These are phyloP conservation scores for Paracoccidioides lutzii DNA, from an alignment of 2,329 filamentous ascomycete species.

Conservation along the genomic window DNA sequence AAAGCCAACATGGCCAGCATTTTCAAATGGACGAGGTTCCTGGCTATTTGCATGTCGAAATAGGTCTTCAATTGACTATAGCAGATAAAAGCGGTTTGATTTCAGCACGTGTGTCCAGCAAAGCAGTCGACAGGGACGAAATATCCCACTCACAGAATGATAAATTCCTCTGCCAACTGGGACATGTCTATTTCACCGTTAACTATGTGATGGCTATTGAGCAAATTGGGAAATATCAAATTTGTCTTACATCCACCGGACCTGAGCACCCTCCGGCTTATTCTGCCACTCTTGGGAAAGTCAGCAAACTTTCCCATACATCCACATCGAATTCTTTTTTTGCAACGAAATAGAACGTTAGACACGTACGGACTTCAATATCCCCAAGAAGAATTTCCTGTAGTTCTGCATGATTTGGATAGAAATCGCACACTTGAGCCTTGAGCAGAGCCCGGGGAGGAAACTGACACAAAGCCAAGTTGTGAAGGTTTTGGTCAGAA, in stretches of 20 bases:
- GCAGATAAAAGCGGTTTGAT: not conserved
- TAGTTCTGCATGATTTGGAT: not conserved
- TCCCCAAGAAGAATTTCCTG: not conserved
- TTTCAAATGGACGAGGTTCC: not conserved
- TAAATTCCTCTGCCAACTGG: conserved; percentile 1
- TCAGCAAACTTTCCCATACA: not conserved
- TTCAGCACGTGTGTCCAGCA: not conserved
- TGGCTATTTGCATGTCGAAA: not conserved
- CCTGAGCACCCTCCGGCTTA: not conserved
- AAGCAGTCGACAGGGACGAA: not conserved
- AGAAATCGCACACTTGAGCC: conserved; percentile 1
- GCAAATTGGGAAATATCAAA: not conserved
- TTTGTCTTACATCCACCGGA: conserved; percentile 1
- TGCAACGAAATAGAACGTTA: not conserved
- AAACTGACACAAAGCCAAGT: not conserved
- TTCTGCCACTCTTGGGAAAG: not conserved
- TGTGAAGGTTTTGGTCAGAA: not conserved
- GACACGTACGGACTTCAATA: not conserved
- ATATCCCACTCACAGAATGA: not conserved
- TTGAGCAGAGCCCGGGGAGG: not conserved
- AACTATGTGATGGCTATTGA: not conserved
- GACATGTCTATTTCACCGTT: conserved; percentile 1
- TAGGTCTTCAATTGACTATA: conserved; percentile 1
- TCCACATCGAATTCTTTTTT: not conserved
- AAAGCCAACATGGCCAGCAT: conserved; percentile 1